Base-by-base conservation (phyloP, 2,329 filamentous ascomycete species). In the Microcyclospora pomicola region DNA sequence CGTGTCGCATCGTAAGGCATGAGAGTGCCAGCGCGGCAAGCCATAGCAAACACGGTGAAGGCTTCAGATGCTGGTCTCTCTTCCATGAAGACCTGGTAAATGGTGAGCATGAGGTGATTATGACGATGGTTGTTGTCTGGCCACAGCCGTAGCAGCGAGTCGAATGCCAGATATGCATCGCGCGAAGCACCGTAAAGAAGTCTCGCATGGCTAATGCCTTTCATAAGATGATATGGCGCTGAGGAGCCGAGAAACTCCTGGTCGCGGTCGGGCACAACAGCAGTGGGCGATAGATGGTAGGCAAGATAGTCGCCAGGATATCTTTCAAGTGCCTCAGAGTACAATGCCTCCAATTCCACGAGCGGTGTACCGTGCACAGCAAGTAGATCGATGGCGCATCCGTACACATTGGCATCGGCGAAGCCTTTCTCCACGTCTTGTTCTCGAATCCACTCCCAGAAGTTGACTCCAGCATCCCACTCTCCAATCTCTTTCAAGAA, bases 131-230 rank as follows among this genome's bases (percentile, higher is more conserved):
- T 24, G 7, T 4, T 24, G 19, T 24, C 30, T 2, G 68, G 68
- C 40, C 60, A 64, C 5, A 72, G 54, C 16, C 68, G 59, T 5
- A 71, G 49, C 2, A 58, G 56, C 9, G 65, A 64, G 47, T 73
- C 69, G 2, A 72, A 53, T 4, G 59, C 63, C 13, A 72, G 55
- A 42, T 72, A 73, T 2, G 68, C 65, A 9, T 58, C 60, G 29
- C 53, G 59, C 55, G 66, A 65, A 36, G 71, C 64, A 13, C 64
- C 60, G 27, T 57, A 49, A 4, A 65, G 47, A 2, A 70, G 42
- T 31, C 68, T 61, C 3, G 68, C 68, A 2, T 58, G 63, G 32
- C 64, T 50, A 33, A 72, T 70, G 5, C 65, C 64, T 43, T 67
- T 64, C 2, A 72, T 52, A 9, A 72, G 52, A 15, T 38, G 39